Evolutionary conservation across 2,329 filamentous ascomycete genomes (phyloP), one percentile per base, ranked within the genome.

Genomic region (Scytalidium sp.): DNA sequence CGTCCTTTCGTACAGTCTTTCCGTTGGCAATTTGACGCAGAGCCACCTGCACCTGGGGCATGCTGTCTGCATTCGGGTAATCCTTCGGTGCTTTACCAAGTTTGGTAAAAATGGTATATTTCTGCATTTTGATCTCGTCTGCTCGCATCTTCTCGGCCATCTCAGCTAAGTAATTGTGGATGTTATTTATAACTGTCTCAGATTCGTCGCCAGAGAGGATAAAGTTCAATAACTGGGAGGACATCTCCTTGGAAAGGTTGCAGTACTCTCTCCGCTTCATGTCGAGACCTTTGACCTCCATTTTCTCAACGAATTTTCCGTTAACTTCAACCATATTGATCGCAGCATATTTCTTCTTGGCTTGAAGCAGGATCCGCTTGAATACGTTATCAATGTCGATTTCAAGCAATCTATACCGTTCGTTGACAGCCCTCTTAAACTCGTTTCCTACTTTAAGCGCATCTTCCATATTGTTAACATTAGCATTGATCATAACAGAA

Each of bases 401-500:
- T 67, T 99, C 95, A 13, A 99, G 79, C 46, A 97, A 80, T 62
- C 80, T 88, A 70, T 99, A 99, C 54, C 87, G 85, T 60, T 96
- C 90, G 65, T 99, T 99, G 71, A 99, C 94, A 20, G 90, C 83
- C 61, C 84, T 87, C 73, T 97, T 97, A 78, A 99, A 97, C 55
- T 97, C 90, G 41, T 90, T 85, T 50, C 94, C 95, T 46, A 99
- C 88, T 64, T 88, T 92, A 60, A 97, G 75, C 2, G 94, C 94
- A 62, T 96, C 91, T 25, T 88, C 84, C 23, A 97, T 88, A 58
- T 88, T 96, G 70, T 97, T 90, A 49, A 94, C 91, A 64, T 97
- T 97, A 56, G 94, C 96, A 65, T 99, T 99, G 75, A 99, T 97
- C 94, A 99, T 99, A 71, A 99, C 94, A 8, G 94, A 99, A 70